Evolutionary conservation across 352 stramenopile genomes (phyloP), one percentile per base, ranked within the genome.

Genomic region (Phytophthora cryptogea): DNA sequence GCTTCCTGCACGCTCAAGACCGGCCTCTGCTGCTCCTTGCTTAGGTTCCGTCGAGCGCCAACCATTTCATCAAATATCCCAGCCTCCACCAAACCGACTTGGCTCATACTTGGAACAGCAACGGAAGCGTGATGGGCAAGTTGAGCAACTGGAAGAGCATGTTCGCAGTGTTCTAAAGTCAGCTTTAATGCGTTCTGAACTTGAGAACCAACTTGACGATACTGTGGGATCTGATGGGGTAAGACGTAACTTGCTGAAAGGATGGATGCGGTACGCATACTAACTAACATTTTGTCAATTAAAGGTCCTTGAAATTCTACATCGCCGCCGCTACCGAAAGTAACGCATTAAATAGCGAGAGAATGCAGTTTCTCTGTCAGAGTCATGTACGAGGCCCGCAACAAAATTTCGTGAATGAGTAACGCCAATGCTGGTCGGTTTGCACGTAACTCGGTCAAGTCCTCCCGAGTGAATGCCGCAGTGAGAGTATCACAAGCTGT

Each of bases 271-370:
- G 20, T 23, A 23, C 20, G 1, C 2, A 2, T 23, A 23, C 20
- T 23, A 23, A 23, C 37, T 27, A 28, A 43, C 33, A 8, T 17
- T 28, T 43, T 27, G 8, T 6, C 37, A 28, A 26, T 27, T 43
- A 1, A 43, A 89, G 77, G 70, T 88, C 32, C 49, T 85, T 2
- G 75, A 86, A 58, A 89, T 89, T 28, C 74, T 89, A 37, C 77
- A 86, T 41, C 70, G 80, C 8, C 75, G 77, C 13, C 73, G 76
- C 9, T 26, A 59, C 57, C 67, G 63, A 7, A 79, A 63, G 44
- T 71, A 59, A 54, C 5, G n/a, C 7, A 23, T 44, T 54, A 63
- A 8, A 70, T 61, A 16, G 56, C 63, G 20, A 72, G 54, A 10
- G 47, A 62, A 45, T 69, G 59, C 10, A 64, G 50, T 45, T 66